Evolutionary conservation across 768 basidiomycete genomes (phyloP).

Genomic region (Mycena sanguinolenta): DNA sequence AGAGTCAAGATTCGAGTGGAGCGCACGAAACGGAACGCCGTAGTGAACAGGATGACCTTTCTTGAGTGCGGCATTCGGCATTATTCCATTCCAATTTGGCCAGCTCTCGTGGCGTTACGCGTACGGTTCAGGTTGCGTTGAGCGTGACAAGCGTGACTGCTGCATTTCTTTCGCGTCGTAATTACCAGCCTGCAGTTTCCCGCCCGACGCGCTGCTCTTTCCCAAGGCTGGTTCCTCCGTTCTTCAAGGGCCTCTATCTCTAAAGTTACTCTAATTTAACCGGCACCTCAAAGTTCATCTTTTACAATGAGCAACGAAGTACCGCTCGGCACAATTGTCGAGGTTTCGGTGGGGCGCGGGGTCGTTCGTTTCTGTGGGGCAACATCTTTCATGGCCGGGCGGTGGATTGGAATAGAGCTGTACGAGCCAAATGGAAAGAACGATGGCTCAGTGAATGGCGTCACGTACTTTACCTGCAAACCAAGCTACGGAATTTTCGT

Average conservation of each 20-base stretch:
- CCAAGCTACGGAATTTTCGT: constrained; percentile 90
- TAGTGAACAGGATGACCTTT: too few species aligned
- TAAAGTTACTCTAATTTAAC: not conserved
- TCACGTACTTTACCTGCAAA: constrained; percentile 86
- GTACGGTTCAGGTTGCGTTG: too few species aligned
- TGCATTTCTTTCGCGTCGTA: too few species aligned
- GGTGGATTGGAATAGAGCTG: constrained; percentile 96
- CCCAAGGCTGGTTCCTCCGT: constrained; percentile 2
- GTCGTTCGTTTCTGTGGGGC: constrained; percentile 88
- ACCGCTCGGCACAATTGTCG: constrained; percentile 80
- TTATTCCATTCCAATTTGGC: too few species aligned
- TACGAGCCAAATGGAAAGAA: constrained; percentile 92
- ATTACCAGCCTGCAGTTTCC: too few species aligned
- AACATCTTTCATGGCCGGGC: constrained; percentile 88
- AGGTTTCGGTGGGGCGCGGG: constrained; percentile 85
- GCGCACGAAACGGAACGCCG: too few species aligned
- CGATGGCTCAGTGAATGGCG: constrained; percentile 88
- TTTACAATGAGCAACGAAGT: constrained; percentile 30
- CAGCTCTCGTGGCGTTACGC: too few species aligned
- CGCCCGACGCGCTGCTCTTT: not conserved
- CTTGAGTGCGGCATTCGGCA: too few species aligned
- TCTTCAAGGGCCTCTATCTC: not conserved
- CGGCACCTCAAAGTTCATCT: constrained; percentile 5
- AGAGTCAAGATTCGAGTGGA: too few species aligned
- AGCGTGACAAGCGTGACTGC: too few species aligned